Evolutionary conservation across 179 eudicot species (phyloP).

Genomic region (Spinacia oleracea): DNA sequence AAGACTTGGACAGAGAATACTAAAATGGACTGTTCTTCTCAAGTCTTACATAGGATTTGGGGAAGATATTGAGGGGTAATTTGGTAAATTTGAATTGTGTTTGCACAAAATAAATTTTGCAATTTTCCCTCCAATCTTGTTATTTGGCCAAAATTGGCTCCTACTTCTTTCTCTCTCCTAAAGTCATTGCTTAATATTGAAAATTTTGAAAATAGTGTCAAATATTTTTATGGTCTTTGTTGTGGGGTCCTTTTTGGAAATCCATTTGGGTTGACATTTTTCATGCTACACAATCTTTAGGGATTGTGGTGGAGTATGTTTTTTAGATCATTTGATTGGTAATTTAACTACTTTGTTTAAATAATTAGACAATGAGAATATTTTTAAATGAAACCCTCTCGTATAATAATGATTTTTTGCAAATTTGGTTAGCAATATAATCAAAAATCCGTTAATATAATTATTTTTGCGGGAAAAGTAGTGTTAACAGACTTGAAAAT

Average conservation of each 20-base stretch:
- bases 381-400: no score
- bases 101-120: conserved; percentile 6
- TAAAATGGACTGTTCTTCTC: background rate
- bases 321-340: background rate
- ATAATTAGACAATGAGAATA: background rate
- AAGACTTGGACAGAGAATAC: background rate
- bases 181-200: background rate
- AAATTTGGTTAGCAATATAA: no score
- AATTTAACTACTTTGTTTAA: background rate
- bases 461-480: no score
- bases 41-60: background rate
- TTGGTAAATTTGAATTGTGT: conserved; percentile 4
- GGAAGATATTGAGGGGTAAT: conserved; percentile 14
- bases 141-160: conserved; percentile 29
- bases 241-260: conserved; percentile 21
- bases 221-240: conserved; percentile 12
- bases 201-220: conserved; percentile 13
- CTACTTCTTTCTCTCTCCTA: conserved; percentile 16
- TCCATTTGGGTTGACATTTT: conserved; percentile 4
- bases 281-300: background rate
- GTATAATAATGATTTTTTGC: no score
- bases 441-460: no score
- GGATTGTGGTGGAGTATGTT: background rate
- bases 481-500: no score
- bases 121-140: conserved; percentile 38